Evolutionary conservation across 2,329 filamentous ascomycete species (phyloP), one percentile per base, ranked within the genome.

Genomic region (Pseudogymnoascus sp.): DNA sequence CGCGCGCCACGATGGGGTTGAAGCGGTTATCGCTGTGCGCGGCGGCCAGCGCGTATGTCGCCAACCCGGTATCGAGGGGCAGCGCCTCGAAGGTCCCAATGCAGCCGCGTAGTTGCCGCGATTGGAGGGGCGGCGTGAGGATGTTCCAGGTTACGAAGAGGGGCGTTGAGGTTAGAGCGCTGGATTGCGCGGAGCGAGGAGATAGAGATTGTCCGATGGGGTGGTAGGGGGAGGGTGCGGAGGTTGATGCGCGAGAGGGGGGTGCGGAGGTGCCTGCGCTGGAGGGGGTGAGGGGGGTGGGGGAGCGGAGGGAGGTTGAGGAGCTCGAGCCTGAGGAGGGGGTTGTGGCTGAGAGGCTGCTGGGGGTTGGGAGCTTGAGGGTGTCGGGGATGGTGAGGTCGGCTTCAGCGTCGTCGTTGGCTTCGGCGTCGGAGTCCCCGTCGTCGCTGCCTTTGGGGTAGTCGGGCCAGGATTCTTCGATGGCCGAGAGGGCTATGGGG

Each of bases 71-170:
- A 31, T 85, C 81, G 11, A 99, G 83, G 60, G 88, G 84, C 70
- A 90, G 85, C 1, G 86, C 75, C 71, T 92, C 89, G 72, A 97
- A 99, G 2, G 93, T 99, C 69, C 94, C 94, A 73, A 99, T 97
- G 79, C 94, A 99, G 65, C 94, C 94, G 65, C 94, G 88, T 44
- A 99, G 83, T 23, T 82, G 83, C 74, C 78, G 61, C 56, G 63
- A 63, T 18, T 66, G 70, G 66, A 74, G 69, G 11, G 71, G 72
- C 21, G 79, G 75, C 6, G 83, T 85, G 62, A 91, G 69, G 0
- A 84, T 91, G 77, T 97, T 96, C 92, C 93, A 97, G 6, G 92
- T 96, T 56, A 99, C 90, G 74, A 97, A 97, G 40, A 97, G 82
- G 0, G 93, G 93, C 66, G 87, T 85, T 44, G 83, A 81, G 63